These are phyloP conservation scores for Fusarium sulawesiense DNA, from an alignment of 2,329 filamentous ascomycete species.

Conservation along the genomic window DNA sequence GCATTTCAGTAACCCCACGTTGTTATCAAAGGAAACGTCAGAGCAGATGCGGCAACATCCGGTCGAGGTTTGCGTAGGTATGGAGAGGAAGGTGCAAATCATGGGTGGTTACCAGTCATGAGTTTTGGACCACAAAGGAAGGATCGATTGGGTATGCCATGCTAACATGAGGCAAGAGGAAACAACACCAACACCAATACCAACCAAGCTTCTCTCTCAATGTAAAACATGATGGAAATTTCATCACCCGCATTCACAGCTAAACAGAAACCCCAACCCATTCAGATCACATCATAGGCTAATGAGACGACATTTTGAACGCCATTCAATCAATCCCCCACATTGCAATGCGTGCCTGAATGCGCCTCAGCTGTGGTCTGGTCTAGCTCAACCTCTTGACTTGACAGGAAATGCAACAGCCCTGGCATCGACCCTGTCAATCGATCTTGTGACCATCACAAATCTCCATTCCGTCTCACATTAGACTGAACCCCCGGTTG, in stretches of 20 bases:
- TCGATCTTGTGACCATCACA: conserved; percentile 46
- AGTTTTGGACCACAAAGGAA: background rate
- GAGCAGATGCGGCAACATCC: conserved; percentile 19
- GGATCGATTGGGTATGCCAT: background rate
- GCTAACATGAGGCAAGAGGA: conserved; percentile 31
- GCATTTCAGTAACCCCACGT: conserved; percentile 28
- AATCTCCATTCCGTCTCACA: conserved; percentile 43
- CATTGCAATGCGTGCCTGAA: conserved; percentile 22
- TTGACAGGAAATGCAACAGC: conserved; percentile 21
- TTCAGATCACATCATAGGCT: background rate
- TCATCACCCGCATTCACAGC: background rate
- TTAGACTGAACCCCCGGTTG: conserved; percentile 33
- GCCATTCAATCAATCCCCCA: conserved; percentile 30
- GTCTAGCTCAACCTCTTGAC: conserved; percentile 32
- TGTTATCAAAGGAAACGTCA: conserved; percentile 21
- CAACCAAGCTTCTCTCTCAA: background rate
- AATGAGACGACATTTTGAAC: background rate
- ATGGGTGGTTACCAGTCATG: background rate
- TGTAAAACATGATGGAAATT: conserved; percentile 21
- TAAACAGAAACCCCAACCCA: background rate
- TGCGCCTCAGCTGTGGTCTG: conserved; percentile 29
- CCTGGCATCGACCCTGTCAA: conserved; percentile 32
- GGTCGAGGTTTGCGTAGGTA: conserved; percentile 24
- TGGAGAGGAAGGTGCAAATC: background rate
- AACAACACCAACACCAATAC: conserved; percentile 15